Evolutionary conservation across 768 basidiomycete species (phyloP).

Genomic region (Cystobasidium tubakii): DNA sequence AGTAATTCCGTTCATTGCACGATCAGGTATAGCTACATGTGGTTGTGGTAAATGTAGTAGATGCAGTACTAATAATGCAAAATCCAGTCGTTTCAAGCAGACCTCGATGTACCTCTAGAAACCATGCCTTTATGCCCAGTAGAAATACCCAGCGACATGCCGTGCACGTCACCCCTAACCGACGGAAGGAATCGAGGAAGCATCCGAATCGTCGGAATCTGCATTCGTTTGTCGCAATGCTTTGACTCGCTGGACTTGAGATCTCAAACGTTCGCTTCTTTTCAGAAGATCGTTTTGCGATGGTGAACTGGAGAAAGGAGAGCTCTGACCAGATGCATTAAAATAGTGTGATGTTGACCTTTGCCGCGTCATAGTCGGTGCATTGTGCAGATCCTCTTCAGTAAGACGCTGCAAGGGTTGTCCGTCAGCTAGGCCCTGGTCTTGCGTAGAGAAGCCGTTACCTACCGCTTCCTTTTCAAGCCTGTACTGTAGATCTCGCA

Average conservation of each 20-base stretch:
- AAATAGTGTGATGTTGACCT: constrained; percentile 13
- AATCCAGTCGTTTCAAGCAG: background rate
- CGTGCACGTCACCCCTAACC: background rate
- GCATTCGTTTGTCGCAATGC: constrained; percentile 14
- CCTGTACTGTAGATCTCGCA: constrained; percentile 16
- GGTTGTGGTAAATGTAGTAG: background rate
- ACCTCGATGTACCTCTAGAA: background rate
- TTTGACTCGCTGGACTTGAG: constrained; percentile 33
- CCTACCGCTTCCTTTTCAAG: constrained; percentile 34
- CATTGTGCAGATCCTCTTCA: background rate
- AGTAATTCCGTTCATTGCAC: background rate
- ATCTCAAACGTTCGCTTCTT: background rate
- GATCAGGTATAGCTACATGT: constrained; percentile 4
- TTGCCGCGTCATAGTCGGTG: background rate
- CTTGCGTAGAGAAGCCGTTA: background rate
- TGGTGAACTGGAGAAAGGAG: background rate
- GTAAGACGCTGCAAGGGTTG: constrained; percentile 9
- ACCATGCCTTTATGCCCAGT: background rate
- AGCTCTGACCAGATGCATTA: background rate
- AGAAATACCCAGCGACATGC: background rate
- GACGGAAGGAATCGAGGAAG: background rate
- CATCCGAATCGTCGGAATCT: constrained; percentile 12
- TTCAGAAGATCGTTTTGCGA: background rate
- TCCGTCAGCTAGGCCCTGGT: background rate
- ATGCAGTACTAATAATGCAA: background rate